A percentile compares a stretch with the other conserved stretches of the same genome.
Evolutionary conservation across 2,329 filamentous ascomycete species (phyloP).

Genomic region (Penicillium sp.): DNA sequence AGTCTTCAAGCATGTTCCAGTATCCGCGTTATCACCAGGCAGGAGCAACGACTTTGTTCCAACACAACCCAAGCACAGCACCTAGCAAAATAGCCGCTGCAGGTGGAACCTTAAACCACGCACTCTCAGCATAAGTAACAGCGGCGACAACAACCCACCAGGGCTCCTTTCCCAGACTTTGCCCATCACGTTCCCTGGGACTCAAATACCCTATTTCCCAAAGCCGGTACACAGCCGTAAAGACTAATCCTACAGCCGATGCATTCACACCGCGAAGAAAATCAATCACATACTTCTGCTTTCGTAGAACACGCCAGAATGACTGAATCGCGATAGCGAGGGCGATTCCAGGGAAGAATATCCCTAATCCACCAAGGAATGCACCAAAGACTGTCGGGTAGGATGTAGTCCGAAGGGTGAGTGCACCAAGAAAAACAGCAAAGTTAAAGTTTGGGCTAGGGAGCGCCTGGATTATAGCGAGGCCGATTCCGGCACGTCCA

Average conservation of each 20-base stretch:
- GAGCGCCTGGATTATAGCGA: constrained; percentile 73
- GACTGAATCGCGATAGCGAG: constrained; percentile 48
- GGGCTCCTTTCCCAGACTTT: constrained; percentile 61
- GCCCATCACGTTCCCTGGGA: constrained; percentile 53
- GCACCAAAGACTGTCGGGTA: constrained; percentile 53
- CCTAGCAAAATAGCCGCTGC: constrained; percentile 53
- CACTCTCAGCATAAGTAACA: constrained; percentile 52
- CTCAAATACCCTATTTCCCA: constrained; percentile 67
- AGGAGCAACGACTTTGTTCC: constrained; percentile 50
- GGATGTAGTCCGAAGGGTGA: constrained; percentile 47
- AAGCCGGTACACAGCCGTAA: constrained; percentile 67
- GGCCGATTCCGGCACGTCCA: constrained; percentile 54
- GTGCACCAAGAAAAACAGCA: constrained; percentile 61
- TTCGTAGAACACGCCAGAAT: constrained; percentile 59
- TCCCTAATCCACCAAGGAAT: constrained; percentile 54
- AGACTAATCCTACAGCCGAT: constrained; percentile 65
- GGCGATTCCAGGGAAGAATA: constrained; percentile 44
- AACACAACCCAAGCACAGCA: constrained; percentile 52
- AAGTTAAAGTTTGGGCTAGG: constrained; percentile 62
- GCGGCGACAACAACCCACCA: constrained; percentile 67
- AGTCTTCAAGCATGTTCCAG: too few species aligned
- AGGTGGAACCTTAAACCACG: constrained; percentile 54
- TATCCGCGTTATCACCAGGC: too few species aligned
- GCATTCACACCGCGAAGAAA: constrained; percentile 63
- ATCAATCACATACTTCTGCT: constrained; percentile 52